A percentile compares a stretch with the other conserved stretches of the same genome.
phyloP scores from a whole-genome alignment of 2,329 filamentous ascomycete species.

The Massarina eburnea region DNA sequence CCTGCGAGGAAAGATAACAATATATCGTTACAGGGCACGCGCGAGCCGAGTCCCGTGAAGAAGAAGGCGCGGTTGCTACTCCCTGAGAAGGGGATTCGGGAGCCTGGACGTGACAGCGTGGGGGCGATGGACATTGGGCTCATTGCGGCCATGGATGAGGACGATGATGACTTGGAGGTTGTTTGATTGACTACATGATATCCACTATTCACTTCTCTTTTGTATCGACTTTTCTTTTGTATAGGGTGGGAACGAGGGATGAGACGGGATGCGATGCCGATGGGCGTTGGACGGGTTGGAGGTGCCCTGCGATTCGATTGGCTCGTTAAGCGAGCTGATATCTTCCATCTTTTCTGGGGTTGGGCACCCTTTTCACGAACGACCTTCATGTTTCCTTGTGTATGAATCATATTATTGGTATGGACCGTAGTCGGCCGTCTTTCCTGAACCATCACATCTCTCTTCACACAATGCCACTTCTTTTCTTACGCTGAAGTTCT shows the following conservation, averaged over 20 bases:
- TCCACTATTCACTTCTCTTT: conserved; percentile 9
- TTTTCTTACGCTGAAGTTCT: neutral
- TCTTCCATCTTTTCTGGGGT: conserved; percentile 19
- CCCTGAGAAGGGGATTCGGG: conserved; percentile 52
- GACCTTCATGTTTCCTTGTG: conserved; percentile 20
- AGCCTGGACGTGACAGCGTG: conserved; percentile 52
- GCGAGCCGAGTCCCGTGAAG: conserved; percentile 45
- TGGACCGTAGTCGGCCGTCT: neutral
- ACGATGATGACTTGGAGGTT: conserved; percentile 54
- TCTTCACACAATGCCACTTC: neutral
- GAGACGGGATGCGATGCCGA: conserved; percentile 12
- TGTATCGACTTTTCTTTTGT: conserved; percentile 1
- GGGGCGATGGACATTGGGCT: conserved; percentile 38
- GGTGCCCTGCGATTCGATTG: neutral
- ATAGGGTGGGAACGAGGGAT: conserved; percentile 2
- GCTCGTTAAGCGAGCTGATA: conserved; percentile 29
- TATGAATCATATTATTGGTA: conserved; percentile 9
- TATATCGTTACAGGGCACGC: conserved; percentile 23
- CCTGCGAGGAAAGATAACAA: conserved; percentile 35
- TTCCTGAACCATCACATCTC: neutral
- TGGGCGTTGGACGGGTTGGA: neutral
- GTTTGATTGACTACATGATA: conserved; percentile 36
- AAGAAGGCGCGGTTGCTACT: conserved; percentile 52
- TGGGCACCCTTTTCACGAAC: conserved; percentile 15
- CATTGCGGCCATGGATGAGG: conserved; percentile 43